Conservation (phyloP, 2,329 filamentous ascomycete genomes). For the Fusarium oligoseptatum region DNA sequence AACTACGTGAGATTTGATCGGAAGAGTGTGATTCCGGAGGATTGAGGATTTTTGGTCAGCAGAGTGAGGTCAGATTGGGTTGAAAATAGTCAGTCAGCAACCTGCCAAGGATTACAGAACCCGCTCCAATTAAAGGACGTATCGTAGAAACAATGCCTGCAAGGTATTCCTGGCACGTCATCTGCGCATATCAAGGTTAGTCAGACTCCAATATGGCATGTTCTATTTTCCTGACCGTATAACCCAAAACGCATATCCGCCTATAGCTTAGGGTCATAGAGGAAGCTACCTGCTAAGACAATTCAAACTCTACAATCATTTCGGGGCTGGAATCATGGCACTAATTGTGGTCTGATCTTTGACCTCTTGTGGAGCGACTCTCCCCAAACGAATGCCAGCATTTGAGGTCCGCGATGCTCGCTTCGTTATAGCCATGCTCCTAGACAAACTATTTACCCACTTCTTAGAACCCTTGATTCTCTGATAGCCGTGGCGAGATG, state of each 20-base stretch:
- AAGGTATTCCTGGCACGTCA: neutral
- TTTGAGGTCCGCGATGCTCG: too few species aligned
- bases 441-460: too few species aligned
- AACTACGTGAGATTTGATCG: neutral
- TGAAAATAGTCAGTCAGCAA: slow-evolving; percentile 60
- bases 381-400: too few species aligned
- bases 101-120: neutral
- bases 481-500: neutral
- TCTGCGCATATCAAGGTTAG: neutral
- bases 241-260: neutral
- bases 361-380: too few species aligned
- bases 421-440: too few species aligned
- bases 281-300: neutral
- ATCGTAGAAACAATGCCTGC: neutral
- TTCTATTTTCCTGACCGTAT: neutral
- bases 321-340: neutral
- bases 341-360: neutral
- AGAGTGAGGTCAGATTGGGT: neutral
- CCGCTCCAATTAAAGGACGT: neutral
- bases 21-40: neutral
- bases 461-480: neutral
- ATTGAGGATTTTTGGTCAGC: neutral
- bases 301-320: neutral
- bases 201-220: neutral
- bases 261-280: neutral